These are phyloP conservation scores for Leccinellum albellum DNA, from an alignment of 768 basidiomycete genomes.

Conservation along the genomic window DNA sequence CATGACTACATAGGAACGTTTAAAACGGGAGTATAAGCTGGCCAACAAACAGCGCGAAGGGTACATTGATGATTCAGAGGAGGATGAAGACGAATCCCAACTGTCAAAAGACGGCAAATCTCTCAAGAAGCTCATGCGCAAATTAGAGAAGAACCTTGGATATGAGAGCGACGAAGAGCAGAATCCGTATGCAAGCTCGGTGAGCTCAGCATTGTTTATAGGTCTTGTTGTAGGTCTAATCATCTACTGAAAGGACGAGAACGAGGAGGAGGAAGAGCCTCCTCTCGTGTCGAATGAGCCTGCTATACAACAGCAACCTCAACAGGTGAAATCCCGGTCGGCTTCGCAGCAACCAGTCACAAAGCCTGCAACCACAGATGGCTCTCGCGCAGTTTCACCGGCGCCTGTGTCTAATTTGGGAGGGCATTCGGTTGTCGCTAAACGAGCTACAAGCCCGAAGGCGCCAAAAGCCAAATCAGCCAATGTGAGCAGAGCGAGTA, in stretches of 20 bases:
- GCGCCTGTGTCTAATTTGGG: slow-evolving; percentile 52
- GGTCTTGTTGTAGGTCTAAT: neutral
- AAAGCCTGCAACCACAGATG: slow-evolving; percentile 31
- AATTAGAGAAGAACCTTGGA: slow-evolving; percentile 74
- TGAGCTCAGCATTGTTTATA: slow-evolving; percentile 32
- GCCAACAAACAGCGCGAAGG: slow-evolving; percentile 74
- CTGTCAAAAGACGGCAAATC: slow-evolving; percentile 69
- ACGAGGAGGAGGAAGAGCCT: slow-evolving; percentile 72
- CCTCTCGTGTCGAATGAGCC: slow-evolving; percentile 39
- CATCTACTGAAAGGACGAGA: slow-evolving; percentile 48
- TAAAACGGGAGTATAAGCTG: slow-evolving; percentile 76
- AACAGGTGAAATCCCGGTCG: slow-evolving; percentile 44
- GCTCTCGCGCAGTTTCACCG: slow-evolving; percentile 52
- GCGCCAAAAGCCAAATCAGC: slow-evolving; percentile 53
- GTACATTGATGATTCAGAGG: slow-evolving; percentile 71
- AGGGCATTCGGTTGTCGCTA: slow-evolving; percentile 77
- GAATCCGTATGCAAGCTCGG: slow-evolving; percentile 80
- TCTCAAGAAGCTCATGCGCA: slow-evolving; percentile 83
- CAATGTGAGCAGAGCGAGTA: slow-evolving; percentile 49
- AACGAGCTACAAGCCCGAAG: slow-evolving; percentile 82
- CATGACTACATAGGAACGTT: slow-evolving; percentile 54
- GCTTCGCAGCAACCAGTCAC: slow-evolving; percentile 36
- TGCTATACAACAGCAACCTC: slow-evolving; percentile 40
- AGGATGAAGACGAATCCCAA: slow-evolving; percentile 59
- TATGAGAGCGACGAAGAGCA: slow-evolving; percentile 80